Evolutionary conservation across 2,329 filamentous ascomycete species (phyloP).

Genomic region (Colletotrichum musicola): DNA sequence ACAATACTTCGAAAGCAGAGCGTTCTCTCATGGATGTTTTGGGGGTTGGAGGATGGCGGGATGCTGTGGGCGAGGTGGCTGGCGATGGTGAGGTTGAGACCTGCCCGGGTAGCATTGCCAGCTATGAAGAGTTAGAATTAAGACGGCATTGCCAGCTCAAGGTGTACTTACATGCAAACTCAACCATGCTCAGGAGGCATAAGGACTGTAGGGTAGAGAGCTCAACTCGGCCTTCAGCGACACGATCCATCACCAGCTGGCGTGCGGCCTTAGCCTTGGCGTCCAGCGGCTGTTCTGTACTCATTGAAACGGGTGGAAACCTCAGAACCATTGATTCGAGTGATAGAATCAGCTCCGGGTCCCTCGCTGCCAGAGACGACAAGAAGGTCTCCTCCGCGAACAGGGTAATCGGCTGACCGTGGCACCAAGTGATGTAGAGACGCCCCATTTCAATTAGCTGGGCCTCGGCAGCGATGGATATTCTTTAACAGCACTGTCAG

Average conservation of each 20-base stretch:
- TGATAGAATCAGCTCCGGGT: slow-evolving; percentile 50
- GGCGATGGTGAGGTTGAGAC: slow-evolving; percentile 43
- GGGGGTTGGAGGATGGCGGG: slow-evolving; percentile 37
- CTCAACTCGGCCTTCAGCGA: slow-evolving; percentile 50
- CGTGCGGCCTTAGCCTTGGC: slow-evolving; percentile 29
- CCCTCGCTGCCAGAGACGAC: slow-evolving; percentile 51
- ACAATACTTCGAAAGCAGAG: slow-evolving; percentile 57
- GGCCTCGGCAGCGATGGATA: background rate
- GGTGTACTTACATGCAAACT: slow-evolving; percentile 49
- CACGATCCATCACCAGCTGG: slow-evolving; percentile 47
- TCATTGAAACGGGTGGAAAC: slow-evolving; percentile 47
- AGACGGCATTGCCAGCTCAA: background rate
- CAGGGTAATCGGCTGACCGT: slow-evolving; percentile 62
- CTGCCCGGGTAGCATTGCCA: slow-evolving; percentile 42
- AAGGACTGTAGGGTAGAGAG: slow-evolving; percentile 54
- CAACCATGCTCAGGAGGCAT: slow-evolving; percentile 52
- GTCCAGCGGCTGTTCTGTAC: background rate
- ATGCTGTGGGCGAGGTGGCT: slow-evolving; percentile 42
- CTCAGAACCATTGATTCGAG: slow-evolving; percentile 56
- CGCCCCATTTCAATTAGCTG: slow-evolving; percentile 7
- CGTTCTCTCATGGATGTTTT: slow-evolving; percentile 41
- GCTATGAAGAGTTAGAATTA: slow-evolving; percentile 33
- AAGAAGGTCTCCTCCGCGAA: slow-evolving; percentile 58
- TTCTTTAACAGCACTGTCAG: background rate
- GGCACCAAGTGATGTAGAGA: slow-evolving; percentile 59